Evolutionary conservation across 441 rosid species (phyloP), one percentile per base, ranked within the genome.

Genomic region (Metrosideros polymorpha): DNA sequence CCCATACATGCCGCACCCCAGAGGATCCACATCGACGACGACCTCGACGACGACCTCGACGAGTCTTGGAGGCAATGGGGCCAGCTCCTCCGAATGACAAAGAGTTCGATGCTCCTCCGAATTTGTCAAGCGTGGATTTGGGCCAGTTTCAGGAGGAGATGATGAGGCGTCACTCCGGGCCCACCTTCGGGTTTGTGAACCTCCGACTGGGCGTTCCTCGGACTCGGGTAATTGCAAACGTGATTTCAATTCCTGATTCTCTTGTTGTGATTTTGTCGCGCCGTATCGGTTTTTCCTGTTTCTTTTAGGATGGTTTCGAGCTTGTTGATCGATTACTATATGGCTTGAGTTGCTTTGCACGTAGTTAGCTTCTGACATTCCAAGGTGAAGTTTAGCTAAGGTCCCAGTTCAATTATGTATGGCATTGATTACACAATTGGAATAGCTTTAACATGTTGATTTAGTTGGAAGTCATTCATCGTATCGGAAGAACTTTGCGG

Each of bases 51-150:
- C 90, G 94, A 96, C 2, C 87, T 95, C 71, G 98, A 97, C 89
- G 99, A 96, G 12, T 90, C 89, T 53, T 96, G 99, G 99, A 95
- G 93, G 89, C 93, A 92, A 82, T 98, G 99, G 99, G 99, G 99
- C 24, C 92, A 91, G 88, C 87, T 86, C 83, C 87, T 25, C 77
- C 87, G 24, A 13, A 18, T 2, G 84, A n/a, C 84, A 42, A 82
- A 10, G 91, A 90, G 55, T 90, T 90, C 84, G 95, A 94, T 85
- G 98, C 95, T 4, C 95, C 97, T 14, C 66, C 93, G 22, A 98
- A 96, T 90, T 90, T 94, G 59, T 88, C 95, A 53, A 89, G 89
- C 6, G 91, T 98, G 97, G 92, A 90, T 50, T 66, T 91, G 54
- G 85, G 90, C 35, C 90, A 93, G 93, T 92, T 96, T 88, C 98